phyloP scores from a whole-genome alignment of 2,329 filamentous ascomycete genomes.

The Penicillium sp. region DNA sequence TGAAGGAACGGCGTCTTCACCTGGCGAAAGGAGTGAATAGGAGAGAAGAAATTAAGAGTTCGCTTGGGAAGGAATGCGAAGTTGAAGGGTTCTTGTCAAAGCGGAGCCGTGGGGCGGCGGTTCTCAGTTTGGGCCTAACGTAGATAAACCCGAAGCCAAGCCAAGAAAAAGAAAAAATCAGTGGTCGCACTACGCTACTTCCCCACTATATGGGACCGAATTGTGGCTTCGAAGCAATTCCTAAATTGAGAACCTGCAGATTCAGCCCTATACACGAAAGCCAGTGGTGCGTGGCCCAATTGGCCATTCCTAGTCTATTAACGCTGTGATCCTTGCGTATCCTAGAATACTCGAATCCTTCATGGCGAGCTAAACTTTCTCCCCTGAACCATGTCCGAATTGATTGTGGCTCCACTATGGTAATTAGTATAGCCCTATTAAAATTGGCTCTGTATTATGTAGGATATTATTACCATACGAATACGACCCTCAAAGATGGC shows the following conservation, averaged over 20 bases:
- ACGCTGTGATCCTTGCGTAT: neutral
- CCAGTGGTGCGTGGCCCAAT: neutral
- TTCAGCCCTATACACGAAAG: neutral
- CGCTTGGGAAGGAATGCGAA: slow-evolving; percentile 5
- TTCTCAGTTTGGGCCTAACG: slow-evolving; percentile 12
- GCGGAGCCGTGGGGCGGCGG: slow-evolving; percentile 28
- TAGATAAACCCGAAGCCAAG: slow-evolving; percentile 16
- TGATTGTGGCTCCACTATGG: neutral
- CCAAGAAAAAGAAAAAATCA: neutral
- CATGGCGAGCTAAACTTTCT: neutral
- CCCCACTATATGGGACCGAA: neutral
- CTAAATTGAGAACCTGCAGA: neutral
- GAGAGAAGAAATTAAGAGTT: slow-evolving; percentile 1
- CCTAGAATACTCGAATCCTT: neutral
- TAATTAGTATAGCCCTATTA: neutral
- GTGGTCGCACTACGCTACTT: neutral
- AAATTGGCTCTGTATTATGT: neutral
- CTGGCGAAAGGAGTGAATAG: neutral
- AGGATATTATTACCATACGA: neutral
- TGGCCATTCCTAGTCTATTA: neutral
- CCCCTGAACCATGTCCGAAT: neutral
- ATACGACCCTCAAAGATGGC: neutral
- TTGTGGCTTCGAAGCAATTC: neutral
- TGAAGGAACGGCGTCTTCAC: neutral
- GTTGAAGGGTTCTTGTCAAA: slow-evolving; percentile 10